These are phyloP conservation scores for Beauveria rudraprayagi DNA, from an alignment of 2,329 filamentous ascomycete species.

Conservation along the genomic window DNA sequence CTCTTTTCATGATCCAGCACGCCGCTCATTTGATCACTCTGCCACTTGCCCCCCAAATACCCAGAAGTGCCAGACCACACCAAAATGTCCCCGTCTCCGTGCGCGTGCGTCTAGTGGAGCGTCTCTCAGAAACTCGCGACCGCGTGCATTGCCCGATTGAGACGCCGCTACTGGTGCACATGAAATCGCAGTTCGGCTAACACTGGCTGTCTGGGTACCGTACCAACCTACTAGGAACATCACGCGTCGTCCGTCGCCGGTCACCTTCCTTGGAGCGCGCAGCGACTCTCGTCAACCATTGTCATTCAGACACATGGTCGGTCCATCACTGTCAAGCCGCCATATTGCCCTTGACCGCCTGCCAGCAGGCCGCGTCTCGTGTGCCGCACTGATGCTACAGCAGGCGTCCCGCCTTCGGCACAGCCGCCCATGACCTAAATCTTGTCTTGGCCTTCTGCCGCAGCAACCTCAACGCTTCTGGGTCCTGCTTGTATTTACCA, in stretches of 20 bases:
- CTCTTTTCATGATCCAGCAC: background rate
- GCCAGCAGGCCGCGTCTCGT: background rate
- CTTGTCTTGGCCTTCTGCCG: background rate
- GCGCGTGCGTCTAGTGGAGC: constrained; percentile 9
- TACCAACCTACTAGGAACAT: background rate
- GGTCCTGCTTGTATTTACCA: no score
- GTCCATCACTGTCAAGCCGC: background rate
- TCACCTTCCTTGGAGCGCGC: background rate
- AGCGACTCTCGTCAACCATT: background rate
- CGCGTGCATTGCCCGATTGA: constrained; percentile 5
- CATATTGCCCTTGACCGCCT: background rate
- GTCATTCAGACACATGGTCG: background rate
- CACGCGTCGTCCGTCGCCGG: background rate
- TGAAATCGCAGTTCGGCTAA: background rate
- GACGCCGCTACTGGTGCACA: background rate
- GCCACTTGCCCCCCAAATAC: background rate
- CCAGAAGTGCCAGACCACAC: background rate
- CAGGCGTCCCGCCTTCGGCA: background rate
- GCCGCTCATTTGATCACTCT: background rate
- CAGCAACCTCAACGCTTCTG: background rate
- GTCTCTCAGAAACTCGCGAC: background rate
- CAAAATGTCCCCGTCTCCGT: background rate
- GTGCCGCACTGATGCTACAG: background rate
- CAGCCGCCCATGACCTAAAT: background rate
- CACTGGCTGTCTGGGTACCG: background rate